phyloP scores from a whole-genome alignment of 768 basidiomycete genomes.

The Suillus clintonianus region DNA sequence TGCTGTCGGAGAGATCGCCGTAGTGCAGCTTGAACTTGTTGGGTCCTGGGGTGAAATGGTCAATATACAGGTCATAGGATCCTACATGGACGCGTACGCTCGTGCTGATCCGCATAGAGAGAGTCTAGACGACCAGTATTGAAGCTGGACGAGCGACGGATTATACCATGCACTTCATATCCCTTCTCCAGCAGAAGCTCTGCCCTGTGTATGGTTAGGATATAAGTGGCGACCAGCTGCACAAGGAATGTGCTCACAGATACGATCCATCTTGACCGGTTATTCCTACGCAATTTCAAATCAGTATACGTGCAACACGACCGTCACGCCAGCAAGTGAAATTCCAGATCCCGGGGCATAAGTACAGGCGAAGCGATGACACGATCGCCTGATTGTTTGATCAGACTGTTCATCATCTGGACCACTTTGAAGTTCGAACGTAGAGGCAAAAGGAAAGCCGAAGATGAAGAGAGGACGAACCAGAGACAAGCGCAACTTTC shows the following conservation, averaged over 20 bases:
- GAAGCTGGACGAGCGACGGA: slow-evolving; percentile 96
- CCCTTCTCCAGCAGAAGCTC: slow-evolving; percentile 86
- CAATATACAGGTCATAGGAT: slow-evolving; percentile 8
- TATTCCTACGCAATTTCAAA: slow-evolving; percentile 58
- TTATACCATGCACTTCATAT: slow-evolving; percentile 93
- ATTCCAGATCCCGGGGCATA: slow-evolving; percentile 6
- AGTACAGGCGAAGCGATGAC: neutral
- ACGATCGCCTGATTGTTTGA: neutral
- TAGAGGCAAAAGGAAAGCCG: neutral
- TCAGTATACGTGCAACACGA: neutral
- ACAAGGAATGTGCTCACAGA: slow-evolving; percentile 52
- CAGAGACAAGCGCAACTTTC: slow-evolving; percentile 92
- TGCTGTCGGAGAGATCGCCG: slow-evolving; percentile 93
- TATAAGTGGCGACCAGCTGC: neutral
- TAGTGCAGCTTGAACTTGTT: slow-evolving; percentile 85
- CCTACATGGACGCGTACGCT: slow-evolving; percentile 54
- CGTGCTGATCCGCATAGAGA: slow-evolving; percentile 90
- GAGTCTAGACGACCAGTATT: slow-evolving; percentile 95
- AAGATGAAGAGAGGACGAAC: slow-evolving; percentile 41
- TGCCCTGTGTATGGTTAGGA: slow-evolving; percentile 47
- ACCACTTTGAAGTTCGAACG: neutral
- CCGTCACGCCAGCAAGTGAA: neutral
- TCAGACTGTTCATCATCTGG: neutral
- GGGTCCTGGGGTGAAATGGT: slow-evolving; percentile 46
- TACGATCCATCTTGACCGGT: slow-evolving; percentile 98